These are phyloP conservation scores for Ascodesmis nigricans DNA, from an alignment of 495 filamentous ascomycete genomes.

Conservation along the genomic window DNA sequence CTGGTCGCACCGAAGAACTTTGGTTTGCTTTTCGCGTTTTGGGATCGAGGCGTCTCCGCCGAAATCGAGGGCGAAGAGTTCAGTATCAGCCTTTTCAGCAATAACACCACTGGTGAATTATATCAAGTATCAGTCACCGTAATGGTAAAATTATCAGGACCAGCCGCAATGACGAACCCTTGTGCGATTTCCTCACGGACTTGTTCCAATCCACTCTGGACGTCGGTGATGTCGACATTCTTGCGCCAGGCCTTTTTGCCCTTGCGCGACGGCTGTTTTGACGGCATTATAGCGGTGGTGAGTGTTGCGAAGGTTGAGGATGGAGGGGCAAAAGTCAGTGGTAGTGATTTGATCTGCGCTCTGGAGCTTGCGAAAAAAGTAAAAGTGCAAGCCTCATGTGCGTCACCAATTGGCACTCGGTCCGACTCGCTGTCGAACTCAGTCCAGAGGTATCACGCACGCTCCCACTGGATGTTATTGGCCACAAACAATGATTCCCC, in stretches of 20 bases:
- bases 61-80: conserved; percentile 67
- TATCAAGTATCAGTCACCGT: not conserved
- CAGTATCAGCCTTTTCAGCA: conserved; percentile 29
- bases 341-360: no score
- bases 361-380: no score
- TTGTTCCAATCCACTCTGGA: conserved; percentile 61
- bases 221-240: conserved; percentile 76
- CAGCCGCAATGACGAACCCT: conserved; percentile 45
- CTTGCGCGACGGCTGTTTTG: conserved; percentile 76
- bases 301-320: conserved; percentile 27
- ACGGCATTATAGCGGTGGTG: conserved; percentile 26
- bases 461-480: no score
- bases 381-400: no score
- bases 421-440: no score
- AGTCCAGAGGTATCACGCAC: no score
- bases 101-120: conserved; percentile 66
- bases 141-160: conserved; percentile 2
- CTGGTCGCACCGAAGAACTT: conserved; percentile 66
- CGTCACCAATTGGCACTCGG: no score
- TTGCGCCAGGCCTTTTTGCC: conserved; percentile 98
- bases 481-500: no score
- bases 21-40: conserved; percentile 42
- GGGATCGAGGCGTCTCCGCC: conserved; percentile 39
- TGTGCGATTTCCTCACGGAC: conserved; percentile 70
- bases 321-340: conserved; percentile 1